Evolutionary conservation across 805 yeast species (phyloP), one percentile per base, ranked within the genome.

Genomic region (Barnettozyma californica): DNA sequence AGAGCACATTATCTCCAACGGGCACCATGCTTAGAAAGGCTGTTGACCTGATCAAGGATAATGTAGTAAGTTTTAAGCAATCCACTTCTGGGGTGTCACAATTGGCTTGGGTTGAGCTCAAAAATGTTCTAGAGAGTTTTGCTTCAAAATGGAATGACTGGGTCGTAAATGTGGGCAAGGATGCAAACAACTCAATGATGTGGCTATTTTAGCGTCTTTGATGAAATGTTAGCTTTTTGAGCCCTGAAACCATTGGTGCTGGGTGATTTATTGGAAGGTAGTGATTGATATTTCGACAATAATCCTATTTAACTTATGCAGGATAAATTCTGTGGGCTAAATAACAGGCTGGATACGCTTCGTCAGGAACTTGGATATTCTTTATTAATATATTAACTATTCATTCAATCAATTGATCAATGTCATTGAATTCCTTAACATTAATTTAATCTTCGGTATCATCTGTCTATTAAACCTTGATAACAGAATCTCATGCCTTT

Each of bases 181-280:
- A 45, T 27, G 45, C 50, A 14, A 45, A 35, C 18, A 44, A 45
- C 34, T 41, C 52, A n/a, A n/a, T 51, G 41, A 41, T 53, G 21
- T 54, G 56, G 58, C 25, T 49, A 16, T 47, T 50, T 11, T 50
- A 39, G 38, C 23, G 2, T 35, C 38, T 35, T n/a, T 35, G 23
- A 13, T 35, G 11, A 20, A 16, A 35, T 10, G n/a, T 16, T 4
- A 18, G 11, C 23, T 35, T 34, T 13, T 27, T n/a, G n/a, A n/a
- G n/a, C n/a, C n/a, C n/a, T n/a, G n/a, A n/a, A n/a, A n/a, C n/a
- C n/a, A n/a, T n/a, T n/a, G n/a, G n/a, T n/a, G n/a, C n/a, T n/a
- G n/a, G n/a, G n/a, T n/a, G n/a, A n/a, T n/a, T n/a, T n/a, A n/a
- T n/a, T n/a, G n/a, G n/a, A n/a, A n/a, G n/a, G n/a, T n/a, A n/a